Base-by-base conservation (phyloP, 2,329 filamentous ascomycete species). In the Diaporthe nobilis region DNA sequence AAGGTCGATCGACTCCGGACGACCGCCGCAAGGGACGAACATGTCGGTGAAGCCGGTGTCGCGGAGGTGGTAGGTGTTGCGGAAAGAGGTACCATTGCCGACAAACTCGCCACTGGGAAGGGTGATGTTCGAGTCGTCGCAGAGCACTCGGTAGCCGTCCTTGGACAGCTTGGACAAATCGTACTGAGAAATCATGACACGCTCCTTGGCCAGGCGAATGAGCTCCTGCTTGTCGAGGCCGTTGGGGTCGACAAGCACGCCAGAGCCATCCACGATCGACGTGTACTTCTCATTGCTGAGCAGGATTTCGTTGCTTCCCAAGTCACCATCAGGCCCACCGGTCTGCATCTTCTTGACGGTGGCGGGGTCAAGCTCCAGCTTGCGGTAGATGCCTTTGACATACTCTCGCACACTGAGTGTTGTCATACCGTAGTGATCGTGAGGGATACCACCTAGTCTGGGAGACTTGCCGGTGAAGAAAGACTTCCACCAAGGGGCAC, bases 381-480 rank as follows among this genome's bases (percentile, higher is more conserved):
- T 98, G 83, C 97, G 94, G 88, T 99, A 98, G 85, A 99, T 98
- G 63, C 97, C 97, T 81, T 95, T 92, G 79, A 99, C 94, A 81
- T 97, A 99, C 85, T 99, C 95, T 61, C 97, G 95, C 68, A 99
- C 96, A 8, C 96, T 98, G 75, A 98, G 87, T 0, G 97, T 98
- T 0, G 97, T 99, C 97, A 99, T 99, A 81, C 97, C 97, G 82
- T 99, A 99, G 55, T 89, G 87, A 84, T 99, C 97, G 85, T 99
- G 97, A 51, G 97, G 97, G 80, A 99, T 99, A 82, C 97, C 97
- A 78, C 97, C 97, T 20, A 99, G 90, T 85, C 94, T 97, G 72
- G 95, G 97, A 80, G 95, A 98, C 90, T 99, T 99, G 82, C 97
- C 97, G 2, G 97, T 99, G 90, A 99, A 99, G 91, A 99, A 99